A percentile compares a stretch with the other conserved stretches of the same genome.
Conservation (phyloP, 805 yeast species). For the Allodekkera sacchari region DNA sequence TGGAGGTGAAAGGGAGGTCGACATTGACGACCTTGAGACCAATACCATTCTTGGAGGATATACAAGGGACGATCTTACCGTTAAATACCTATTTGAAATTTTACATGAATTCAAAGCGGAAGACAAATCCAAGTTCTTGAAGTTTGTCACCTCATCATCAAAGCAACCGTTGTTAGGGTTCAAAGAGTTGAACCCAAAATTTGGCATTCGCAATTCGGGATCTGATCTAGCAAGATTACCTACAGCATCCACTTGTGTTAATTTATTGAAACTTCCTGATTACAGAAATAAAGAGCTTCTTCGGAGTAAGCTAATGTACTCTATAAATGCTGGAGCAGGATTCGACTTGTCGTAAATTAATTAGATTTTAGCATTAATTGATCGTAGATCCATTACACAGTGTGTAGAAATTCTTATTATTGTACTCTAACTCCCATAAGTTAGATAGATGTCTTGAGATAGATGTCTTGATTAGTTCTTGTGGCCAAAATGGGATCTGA, state of each 20-base stretch:
- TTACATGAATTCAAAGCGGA: conserved; percentile 55
- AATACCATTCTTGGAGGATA: conserved; percentile 66
- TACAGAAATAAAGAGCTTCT: conserved; percentile 54
- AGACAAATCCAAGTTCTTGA: conserved; percentile 61
- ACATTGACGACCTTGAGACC: conserved; percentile 56
- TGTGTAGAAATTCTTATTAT: too few relatives aligned
- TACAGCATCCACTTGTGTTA: conserved; percentile 90
- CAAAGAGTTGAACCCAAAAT: conserved; percentile 58
- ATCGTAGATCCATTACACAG: too few relatives aligned
- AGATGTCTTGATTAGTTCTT: too few relatives aligned
- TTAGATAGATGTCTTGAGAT: too few relatives aligned
- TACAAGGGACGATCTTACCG: conserved; percentile 44
- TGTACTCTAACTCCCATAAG: too few relatives aligned
- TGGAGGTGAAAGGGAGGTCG: conserved; percentile 65
- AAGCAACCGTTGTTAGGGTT: conserved; percentile 90
- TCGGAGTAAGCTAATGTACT: conserved; percentile 58
- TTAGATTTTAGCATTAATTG: not conserved
- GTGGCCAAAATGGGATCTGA: conserved; percentile 39
- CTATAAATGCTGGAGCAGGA: conserved; percentile 78
- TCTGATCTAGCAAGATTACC: conserved; percentile 54
- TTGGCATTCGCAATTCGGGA: conserved; percentile 73
- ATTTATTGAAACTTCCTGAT: conserved; percentile 78
- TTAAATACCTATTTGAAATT: conserved; percentile 66
- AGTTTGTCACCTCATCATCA: conserved; percentile 88
- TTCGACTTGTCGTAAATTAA: conserved; percentile 60